Evolutionary conservation across 2,329 filamentous ascomycete genomes (phyloP).

Genomic region (Alternaria infectoria): DNA sequence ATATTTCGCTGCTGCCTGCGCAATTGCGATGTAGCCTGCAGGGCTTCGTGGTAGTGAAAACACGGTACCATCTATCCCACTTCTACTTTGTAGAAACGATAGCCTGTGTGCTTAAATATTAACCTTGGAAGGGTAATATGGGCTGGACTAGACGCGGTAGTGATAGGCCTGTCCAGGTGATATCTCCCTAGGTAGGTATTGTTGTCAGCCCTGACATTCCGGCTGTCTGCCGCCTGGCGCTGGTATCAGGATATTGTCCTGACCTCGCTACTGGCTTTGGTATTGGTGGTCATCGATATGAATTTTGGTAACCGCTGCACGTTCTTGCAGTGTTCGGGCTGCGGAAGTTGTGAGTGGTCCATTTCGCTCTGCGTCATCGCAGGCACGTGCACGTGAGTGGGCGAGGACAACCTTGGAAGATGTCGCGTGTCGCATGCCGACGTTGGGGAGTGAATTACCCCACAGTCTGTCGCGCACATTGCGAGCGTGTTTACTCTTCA

Average conservation of each 20-base stretch:
- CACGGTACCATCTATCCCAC: not conserved
- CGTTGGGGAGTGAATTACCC: not conserved
- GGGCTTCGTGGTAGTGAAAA: not conserved
- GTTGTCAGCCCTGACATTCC: not conserved
- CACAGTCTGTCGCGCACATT: not conserved
- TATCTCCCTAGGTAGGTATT: not conserved
- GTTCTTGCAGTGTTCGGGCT: not conserved
- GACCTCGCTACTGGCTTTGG: not conserved
- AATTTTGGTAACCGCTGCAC: accelerated
- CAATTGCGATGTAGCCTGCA: not conserved
- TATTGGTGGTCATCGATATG: not conserved
- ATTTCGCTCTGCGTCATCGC: not conserved
- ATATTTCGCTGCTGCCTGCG: not conserved
- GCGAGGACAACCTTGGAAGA: not conserved
- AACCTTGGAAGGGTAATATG: too few relatives aligned
- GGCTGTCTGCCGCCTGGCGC: not conserved
- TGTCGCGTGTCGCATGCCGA: not conserved
- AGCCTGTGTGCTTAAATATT: not conserved
- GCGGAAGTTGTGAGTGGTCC: not conserved
- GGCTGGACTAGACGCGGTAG: not conserved
- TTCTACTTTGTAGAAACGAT: not conserved
- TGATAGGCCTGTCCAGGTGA: not conserved
- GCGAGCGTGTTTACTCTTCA: not conserved
- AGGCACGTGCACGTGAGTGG: not conserved
- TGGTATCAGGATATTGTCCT: not conserved